Base-by-base conservation (phyloP, 83 land plant genomes). In the Picea abies region DNA sequence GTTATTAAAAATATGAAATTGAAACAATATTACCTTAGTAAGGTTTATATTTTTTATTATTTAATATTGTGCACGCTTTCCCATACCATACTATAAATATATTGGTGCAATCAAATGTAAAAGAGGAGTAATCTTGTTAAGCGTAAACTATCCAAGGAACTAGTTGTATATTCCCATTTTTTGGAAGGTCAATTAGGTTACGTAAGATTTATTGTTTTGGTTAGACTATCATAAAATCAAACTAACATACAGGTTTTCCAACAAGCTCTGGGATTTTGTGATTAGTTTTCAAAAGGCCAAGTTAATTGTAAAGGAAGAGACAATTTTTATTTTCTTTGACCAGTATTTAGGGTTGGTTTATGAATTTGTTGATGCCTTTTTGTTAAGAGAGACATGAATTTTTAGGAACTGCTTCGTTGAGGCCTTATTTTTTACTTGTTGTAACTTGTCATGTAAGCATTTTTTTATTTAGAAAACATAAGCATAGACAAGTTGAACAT, bases 1-100 rank as follows among this genome's bases (percentile, higher is more conserved):
- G 87, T 98, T n/a, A 90, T 98, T 76, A 89, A 93, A 75, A 98
- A 98, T 93, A 96, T 96, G 67, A 56, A 78, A 73, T 47, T 73
- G 14, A 52, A 41, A 73, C 25, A 73, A 11, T 8, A 44, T 7
- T 12, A 20, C 0, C 22, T n/a, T 73, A n/a, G 20, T 6, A 37
- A 29, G 8, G 2, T 44, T 22, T 44, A 19, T 20, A 73, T 44
- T n/a, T 39, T 22, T 20, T 41, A 29, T 29, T 73, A 0, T 52
- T 44, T 26, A 52, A 73, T 41, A 73, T 73, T 41, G 22, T 73
- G 58, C 22, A 73, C 16, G 0, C 7, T 73, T 73, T 44, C 22
- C 25, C 22, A 16, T 6, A 39, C 11, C 14, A 9, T 14, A 73
- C 4, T 44, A 17, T 44, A 19, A 11, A 73, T 47, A 58, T 19